Base-by-base conservation (phyloP, 2,329 filamentous ascomycete genomes). In the Huntiella omanensis region DNA sequence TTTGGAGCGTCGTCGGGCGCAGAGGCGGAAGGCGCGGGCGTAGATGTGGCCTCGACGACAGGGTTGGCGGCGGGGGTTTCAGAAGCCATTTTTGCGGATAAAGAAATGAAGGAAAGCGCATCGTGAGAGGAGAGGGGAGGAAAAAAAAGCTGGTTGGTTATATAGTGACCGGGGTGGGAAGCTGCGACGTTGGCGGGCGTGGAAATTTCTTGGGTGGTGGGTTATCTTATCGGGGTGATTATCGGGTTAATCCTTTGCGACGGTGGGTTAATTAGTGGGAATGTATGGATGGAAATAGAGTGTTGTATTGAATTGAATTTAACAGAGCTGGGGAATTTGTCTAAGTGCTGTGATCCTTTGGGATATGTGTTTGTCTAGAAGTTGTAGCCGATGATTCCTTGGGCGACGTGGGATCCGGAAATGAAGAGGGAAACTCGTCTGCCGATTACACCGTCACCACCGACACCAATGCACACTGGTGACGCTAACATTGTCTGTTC, bases 371-470 rank as follows among this genome's bases (percentile, higher is more conserved):
- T 17, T 17, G 12, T n/a, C 12, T 40, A 40, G 5, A 43, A 50
- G 36, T 70, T 70, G 53, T 67, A 68, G 1, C 67, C 67, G 4
- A 69, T 64, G n/a, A 70, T 66, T 0, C 67, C 67, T 51, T 70
- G 66, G 0, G 67, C 66, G 3, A 68, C 59, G 51, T 46, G 50
- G 0, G 46, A 40, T 0, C 52, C 46, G 0, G 55, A 51, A 0
- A 58, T 56, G 28, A 57, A 59, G 0, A 70, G 45, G 0, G 66
- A 68, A 1, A 70, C 65, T 7, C 67, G 57, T 4, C 67, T 59
- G 1, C 67, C 67, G 15, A 70, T 70, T 44, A 70, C 67, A 7
- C 67, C 67, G 6, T 64, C 56, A 19, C 56, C 56, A 1, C 67
- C 66, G 6, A 70, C 64, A 47, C 63, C 57, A 1, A 69, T 57